Percentiles rank a stretch among this genome's conserved stretches.
phyloP scores from a whole-genome alignment of 768 basidiomycete genomes.

The Tricholoma matsutake region DNA sequence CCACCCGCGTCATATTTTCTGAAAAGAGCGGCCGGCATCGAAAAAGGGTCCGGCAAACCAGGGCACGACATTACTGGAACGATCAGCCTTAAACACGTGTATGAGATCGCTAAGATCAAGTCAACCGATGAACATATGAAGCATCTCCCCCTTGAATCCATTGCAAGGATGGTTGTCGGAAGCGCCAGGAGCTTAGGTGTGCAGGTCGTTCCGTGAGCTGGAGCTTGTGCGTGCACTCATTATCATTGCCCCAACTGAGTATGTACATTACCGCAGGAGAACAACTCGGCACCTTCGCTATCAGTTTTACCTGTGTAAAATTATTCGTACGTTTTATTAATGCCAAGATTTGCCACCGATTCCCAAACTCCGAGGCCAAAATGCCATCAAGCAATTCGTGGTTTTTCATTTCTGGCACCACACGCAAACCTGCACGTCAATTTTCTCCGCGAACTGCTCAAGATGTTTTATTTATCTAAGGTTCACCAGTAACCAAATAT shows the following conservation, averaged over 20 bases:
- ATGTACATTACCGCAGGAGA: constrained; percentile 7
- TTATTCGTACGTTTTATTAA: constrained; percentile 15
- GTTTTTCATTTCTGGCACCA: constrained; percentile 8
- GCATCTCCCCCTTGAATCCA: constrained; percentile 81
- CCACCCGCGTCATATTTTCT: constrained; percentile 89
- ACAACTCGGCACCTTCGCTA: constrained; percentile 1
- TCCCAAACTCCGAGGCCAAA: constrained; percentile 12
- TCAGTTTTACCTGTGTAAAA: constrained; percentile 17
- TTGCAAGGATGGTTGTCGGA: constrained; percentile 85
- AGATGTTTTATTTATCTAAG: constrained; percentile 5
- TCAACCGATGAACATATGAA: constrained; percentile 84
- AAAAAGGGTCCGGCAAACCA: constrained; percentile 84
- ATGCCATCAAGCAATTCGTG: constrained; percentile 1
- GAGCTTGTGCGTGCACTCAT: constrained; percentile 15
- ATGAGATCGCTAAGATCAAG: constrained; percentile 99
- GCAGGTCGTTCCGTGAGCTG: constrained; percentile 77
- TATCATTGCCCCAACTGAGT: constrained; percentile 7
- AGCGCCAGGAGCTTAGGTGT: constrained; percentile 88
- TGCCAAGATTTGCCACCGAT: constrained; percentile 11
- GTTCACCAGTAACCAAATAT: constrained; percentile 6
- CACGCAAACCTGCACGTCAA: not conserved
- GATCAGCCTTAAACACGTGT: constrained; percentile 93
- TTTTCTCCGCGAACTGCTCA: constrained; percentile 6
- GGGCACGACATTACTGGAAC: constrained; percentile 77
- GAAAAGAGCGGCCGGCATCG: constrained; percentile 86